phyloP scores from a whole-genome alignment of 768 basidiomycete genomes.

The Lentinula sp. region DNA sequence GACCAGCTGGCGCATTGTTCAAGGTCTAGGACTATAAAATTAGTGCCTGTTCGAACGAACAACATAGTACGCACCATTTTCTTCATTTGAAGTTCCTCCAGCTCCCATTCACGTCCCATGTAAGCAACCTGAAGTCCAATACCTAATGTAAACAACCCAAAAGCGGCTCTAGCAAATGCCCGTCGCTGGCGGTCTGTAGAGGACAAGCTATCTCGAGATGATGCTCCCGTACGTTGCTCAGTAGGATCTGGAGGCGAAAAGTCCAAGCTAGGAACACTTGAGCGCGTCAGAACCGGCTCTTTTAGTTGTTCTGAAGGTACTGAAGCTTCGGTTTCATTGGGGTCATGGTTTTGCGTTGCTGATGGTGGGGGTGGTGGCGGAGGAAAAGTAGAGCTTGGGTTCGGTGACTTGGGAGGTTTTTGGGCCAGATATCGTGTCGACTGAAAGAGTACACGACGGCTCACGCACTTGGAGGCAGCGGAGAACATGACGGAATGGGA shows the following conservation, averaged over 20 bases:
- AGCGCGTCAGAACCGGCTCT: not conserved
- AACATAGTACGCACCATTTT: conserved; percentile 42
- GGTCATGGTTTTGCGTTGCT: conserved; percentile 10
- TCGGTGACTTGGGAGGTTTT: conserved; percentile 8
- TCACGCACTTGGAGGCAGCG: conserved; percentile 26
- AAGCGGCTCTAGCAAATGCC: conserved; percentile 45
- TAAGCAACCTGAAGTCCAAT: conserved; percentile 53
- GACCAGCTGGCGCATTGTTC: conserved; percentile 53
- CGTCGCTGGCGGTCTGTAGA: conserved; percentile 70
- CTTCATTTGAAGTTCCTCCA: conserved; percentile 59
- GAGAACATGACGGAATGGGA: conserved; percentile 10
- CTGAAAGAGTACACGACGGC: conserved; percentile 24
- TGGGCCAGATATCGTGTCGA: conserved; percentile 30
- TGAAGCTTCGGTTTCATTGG: not conserved
- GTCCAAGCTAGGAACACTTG: conserved; percentile 50
- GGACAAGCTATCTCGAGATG: conserved; percentile 72
- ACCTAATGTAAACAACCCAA: conserved; percentile 50
- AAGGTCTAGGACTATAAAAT: conserved; percentile 31
- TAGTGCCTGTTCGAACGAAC: no score
- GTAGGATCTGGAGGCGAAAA: conserved; percentile 51
- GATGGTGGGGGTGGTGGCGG: conserved; percentile 12
- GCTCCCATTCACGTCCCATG: conserved; percentile 76
- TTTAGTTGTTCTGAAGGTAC: not conserved
- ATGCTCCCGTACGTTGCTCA: conserved; percentile 63
- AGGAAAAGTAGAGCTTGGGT: not conserved